Conservation (phyloP, 2,329 filamentous ascomycete genomes). For the Aspergillus sp. region DNA sequence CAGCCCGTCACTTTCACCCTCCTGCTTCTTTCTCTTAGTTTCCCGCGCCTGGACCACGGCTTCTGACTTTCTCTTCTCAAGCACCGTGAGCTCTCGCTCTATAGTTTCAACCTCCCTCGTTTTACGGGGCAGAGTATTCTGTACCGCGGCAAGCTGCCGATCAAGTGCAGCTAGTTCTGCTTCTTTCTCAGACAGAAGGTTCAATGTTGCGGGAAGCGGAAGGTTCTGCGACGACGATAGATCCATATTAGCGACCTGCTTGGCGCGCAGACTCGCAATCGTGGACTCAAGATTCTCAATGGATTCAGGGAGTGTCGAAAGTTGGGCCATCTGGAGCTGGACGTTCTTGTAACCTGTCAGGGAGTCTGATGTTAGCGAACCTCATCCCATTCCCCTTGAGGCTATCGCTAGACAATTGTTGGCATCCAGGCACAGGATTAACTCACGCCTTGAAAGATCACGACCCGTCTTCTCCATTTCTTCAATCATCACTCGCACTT, state of each 20-base stretch:
- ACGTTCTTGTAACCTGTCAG: conserved; percentile 54
- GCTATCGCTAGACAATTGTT: neutral
- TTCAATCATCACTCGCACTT: conserved; percentile 70
- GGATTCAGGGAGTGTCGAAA: conserved; percentile 52
- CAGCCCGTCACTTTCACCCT: conserved; percentile 47
- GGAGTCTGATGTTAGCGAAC: neutral
- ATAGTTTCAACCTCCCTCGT: conserved; percentile 45
- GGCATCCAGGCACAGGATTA: conserved; percentile 1
- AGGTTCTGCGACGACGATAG: conserved; percentile 39
- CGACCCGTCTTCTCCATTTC: conserved; percentile 70
- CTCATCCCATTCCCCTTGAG: neutral
- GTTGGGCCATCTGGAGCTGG: conserved; percentile 51
- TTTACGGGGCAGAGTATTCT: conserved; percentile 45
- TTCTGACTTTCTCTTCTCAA: conserved; percentile 47
- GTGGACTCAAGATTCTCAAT: conserved; percentile 53
- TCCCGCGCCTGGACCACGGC: conserved; percentile 49
- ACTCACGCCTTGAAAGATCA: conserved; percentile 59
- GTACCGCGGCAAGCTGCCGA: conserved; percentile 41
- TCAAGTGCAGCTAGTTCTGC: conserved; percentile 43
- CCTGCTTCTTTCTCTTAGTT: conserved; percentile 41
- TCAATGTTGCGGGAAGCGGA: conserved; percentile 41
- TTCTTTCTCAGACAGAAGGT: conserved; percentile 41
- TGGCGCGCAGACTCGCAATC: conserved; percentile 51
- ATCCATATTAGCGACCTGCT: conserved; percentile 64
- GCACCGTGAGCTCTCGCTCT: conserved; percentile 43